Evolutionary conservation across 208 protist species (phyloP), one percentile per base, ranked within the genome.

Genomic region (Crithidia mellificae): DNA sequence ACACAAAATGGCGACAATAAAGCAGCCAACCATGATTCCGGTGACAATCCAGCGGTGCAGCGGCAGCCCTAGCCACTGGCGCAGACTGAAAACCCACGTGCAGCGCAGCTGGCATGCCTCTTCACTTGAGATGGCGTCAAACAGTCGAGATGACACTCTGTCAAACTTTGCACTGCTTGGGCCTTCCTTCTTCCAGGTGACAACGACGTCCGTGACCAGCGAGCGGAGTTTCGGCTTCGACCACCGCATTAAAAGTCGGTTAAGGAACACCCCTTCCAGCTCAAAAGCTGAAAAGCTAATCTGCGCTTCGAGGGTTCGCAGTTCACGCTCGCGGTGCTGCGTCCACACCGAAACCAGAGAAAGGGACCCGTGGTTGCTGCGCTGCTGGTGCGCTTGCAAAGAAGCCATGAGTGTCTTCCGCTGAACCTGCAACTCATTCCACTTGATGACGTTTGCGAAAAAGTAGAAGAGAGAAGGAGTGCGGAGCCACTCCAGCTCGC

Each of bases 381-480:
- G 51, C 5, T 61, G 24, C 29, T 58, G 62, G 17, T 47, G 30
- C 19, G 78, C 50, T 27, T 78, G 27, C 24, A 20, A 49, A 24
- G 44, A 49, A 27, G 17, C 17, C 44, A 58, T 36, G 30, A 64
- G 44, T 36, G 32, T 19, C 36, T 22, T 50, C 43, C 69, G 39
- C 46, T 73, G 62, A 41, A 84, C 25, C 34, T 78, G 72, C 17
- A 79, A 52, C 56, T 93, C 87, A 30, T 88, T 77, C 38, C 88
- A 74, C 54, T 81, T 78, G 29, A 90, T 88, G 25, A 93, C 63
- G 49, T 75, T 80, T 19, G 80, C 77, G 27, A 79, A 78, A 30
- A 93, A 74, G 49, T 81, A 90, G 63, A 90, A 93, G 20, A 93
- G 58, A 41, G 70, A 81, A 7, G 87, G 84, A 6, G 80, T 74